Evolutionary conservation across 1,284 basidiomycete genomes (phyloP).

Genomic region (Austroboletus novae-zelandiae): DNA sequence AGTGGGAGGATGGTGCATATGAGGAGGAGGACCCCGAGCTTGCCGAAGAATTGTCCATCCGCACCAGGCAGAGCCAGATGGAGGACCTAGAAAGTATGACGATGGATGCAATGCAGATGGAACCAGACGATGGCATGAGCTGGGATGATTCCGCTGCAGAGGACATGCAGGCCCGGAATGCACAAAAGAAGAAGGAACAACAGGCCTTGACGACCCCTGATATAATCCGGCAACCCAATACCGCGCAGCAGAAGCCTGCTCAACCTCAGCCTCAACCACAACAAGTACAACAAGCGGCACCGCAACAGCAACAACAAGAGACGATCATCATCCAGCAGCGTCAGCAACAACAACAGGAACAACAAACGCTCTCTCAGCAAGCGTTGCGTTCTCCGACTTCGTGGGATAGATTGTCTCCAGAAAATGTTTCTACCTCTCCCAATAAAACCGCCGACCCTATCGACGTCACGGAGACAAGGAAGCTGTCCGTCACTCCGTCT

Average conservation of each 20-base stretch:
- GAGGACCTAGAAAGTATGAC: conserved; percentile 27
- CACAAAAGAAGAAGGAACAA: conserved; percentile 24
- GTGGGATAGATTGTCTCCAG: conserved; percentile 23
- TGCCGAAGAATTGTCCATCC: conserved; percentile 45
- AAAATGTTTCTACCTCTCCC: conserved; percentile 20
- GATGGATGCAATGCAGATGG: conserved; percentile 39
- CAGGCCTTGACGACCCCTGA: conserved; percentile 22
- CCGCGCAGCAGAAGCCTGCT: conserved; percentile 14
- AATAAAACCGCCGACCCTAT: conserved; percentile 48
- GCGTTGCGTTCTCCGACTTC: conserved; percentile 27
- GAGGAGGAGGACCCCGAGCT: conserved; percentile 65
- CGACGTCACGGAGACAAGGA: conserved; percentile 63
- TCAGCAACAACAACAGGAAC: conserved; percentile 29
- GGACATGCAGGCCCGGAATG: conserved; percentile 41
- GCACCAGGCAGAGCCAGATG: conserved; percentile 36
- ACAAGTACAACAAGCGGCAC: conserved; percentile 33
- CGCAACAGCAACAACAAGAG: conserved; percentile 27
- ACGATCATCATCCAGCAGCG: conserved; percentile 30
- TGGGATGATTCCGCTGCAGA: conserved; percentile 69
- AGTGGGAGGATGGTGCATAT: conserved; percentile 75
- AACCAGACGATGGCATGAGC: conserved; percentile 71
- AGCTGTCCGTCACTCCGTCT: conserved; percentile 73
- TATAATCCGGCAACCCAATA: conserved; percentile 10
- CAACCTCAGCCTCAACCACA: conserved; percentile 36
- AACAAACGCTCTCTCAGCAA: conserved; percentile 32